Evolutionary conservation across 441 rosid genomes (phyloP).

Genomic region (Arabidopsis lyrata): DNA sequence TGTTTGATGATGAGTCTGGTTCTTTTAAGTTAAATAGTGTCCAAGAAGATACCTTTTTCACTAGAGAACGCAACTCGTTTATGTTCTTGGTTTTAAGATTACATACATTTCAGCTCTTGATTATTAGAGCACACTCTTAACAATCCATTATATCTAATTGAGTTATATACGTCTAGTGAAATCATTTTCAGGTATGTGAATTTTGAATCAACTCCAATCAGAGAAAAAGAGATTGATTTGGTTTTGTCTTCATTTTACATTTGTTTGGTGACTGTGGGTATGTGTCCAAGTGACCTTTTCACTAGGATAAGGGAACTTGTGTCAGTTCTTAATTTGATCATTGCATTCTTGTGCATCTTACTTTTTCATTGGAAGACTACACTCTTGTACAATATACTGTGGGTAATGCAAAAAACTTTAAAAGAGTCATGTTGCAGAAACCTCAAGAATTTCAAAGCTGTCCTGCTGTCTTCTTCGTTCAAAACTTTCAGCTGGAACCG

Average conservation of each 20-base stretch:
- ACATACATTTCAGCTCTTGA: constrained; percentile 1
- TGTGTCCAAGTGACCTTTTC: background rate
- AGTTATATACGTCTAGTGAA: background rate
- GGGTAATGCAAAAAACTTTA: background rate
- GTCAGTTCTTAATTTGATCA: background rate
- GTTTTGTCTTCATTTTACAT: background rate
- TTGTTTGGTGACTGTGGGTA: background rate
- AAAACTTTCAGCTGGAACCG: constrained; percentile 34
- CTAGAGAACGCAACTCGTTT: background rate
- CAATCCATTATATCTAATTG: background rate
- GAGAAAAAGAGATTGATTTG: background rate
- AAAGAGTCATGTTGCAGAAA: background rate
- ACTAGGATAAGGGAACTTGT: background rate
- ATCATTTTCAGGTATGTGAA: background rate
- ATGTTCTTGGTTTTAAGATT: constrained; percentile 1
- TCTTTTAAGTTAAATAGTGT: background rate
- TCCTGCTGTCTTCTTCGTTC: background rate
- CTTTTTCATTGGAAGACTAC: constrained; percentile 12
- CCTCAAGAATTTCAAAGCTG: background rate
- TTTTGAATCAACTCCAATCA: background rate
- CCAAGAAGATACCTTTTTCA: constrained; percentile 8
- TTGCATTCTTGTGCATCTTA: constrained; percentile 6
- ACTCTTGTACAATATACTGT: constrained; percentile 5
- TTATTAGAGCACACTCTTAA: background rate
- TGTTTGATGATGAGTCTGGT: constrained; percentile 25